Evolutionary conservation across 768 basidiomycete genomes (phyloP), one percentile per base, ranked within the genome.

Genomic region (Tricholoma saponaceum): DNA sequence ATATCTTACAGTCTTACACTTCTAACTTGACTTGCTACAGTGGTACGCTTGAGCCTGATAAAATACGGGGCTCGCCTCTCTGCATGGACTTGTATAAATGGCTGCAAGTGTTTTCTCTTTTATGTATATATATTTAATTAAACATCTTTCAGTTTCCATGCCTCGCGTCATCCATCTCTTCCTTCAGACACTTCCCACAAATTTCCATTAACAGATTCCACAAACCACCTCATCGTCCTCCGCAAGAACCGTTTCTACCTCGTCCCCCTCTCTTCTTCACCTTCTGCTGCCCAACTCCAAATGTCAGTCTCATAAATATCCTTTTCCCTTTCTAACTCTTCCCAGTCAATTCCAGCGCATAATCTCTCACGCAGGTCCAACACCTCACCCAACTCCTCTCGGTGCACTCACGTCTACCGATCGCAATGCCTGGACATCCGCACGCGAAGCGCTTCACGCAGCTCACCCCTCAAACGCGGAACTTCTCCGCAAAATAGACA

Each of bases 11-110:
- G 10, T 33, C 6, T 33, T 33, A 33, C 32, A 33, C 32, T 30
- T 16, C 20, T 37, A 33, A 54, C 35, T 37, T 51, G 26, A 25
- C 26, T 32, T 25, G 52, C 32, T 52, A 2, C 58, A 91, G 89
- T 60, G 81, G 87, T 58, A 76, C 80, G 47, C 80, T 98, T 22
- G 92, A 93, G 70, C 95, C 96, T 1, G 96, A 99, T 66, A 94
- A 84, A 71, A 81, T 89, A 20, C 82, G 83, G 56, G 86, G 83
- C 22, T 75, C 76, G 14, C 94, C 97, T 1, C 77, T 98, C 8
- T 89, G 89, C 72, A 97, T 96, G 92, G 78, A 77, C 0, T 92
- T 92, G 18, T 97, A 96, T 82, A 87, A 94, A 70, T 96, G 94
- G 88, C 79, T 98, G 79, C 89, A 64, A 72, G 86, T 74, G 16